A percentile compares a stretch with the other conserved stretches of the same genome.
These are phyloP conservation scores for Citrullus amarus DNA, from an alignment of 306 rosid species.

Conservation along the genomic window DNA sequence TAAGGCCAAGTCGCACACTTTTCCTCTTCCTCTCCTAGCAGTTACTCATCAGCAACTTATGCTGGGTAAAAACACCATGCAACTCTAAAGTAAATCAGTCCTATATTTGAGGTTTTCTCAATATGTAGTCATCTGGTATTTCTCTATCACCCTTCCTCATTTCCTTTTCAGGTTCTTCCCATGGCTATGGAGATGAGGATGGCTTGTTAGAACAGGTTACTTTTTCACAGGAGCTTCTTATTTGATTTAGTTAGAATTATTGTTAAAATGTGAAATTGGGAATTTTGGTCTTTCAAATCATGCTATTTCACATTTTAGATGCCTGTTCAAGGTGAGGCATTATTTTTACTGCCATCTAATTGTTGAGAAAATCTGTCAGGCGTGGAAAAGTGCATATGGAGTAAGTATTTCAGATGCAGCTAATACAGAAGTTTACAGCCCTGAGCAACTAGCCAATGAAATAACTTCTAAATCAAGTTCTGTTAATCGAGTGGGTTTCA, in stretches of 20 bases:
- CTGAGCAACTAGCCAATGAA: slow-evolving; percentile 56
- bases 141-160: slow-evolving; percentile 11
- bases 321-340: background rate
- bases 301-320: background rate
- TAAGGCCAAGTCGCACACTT: slow-evolving; percentile 58
- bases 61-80: slow-evolving; percentile 40
- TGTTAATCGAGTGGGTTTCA: slow-evolving; percentile 61
- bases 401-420: slow-evolving; percentile 60
- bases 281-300: background rate
- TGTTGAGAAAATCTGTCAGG: slow-evolving; percentile 25
- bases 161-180: slow-evolving; percentile 47
- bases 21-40: slow-evolving; percentile 89
- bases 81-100: background rate
- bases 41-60: slow-evolving; percentile 72
- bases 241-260: background rate
- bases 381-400: slow-evolving; percentile 61
- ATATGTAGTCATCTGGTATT: slow-evolving; percentile 17
- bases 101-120: slow-evolving; percentile 2
- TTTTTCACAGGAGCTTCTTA: slow-evolving; percentile 9
- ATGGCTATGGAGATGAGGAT: slow-evolving; percentile 25
- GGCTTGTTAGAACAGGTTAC: slow-evolving; percentile 47
- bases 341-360: background rate
- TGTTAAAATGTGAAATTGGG: background rate
- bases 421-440: slow-evolving; percentile 49
- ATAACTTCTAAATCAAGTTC: slow-evolving; percentile 31